These are phyloP conservation scores for Phyllosticta paracitricarpa DNA, from an alignment of 2,329 filamentous ascomycete species.

Conservation along the genomic window DNA sequence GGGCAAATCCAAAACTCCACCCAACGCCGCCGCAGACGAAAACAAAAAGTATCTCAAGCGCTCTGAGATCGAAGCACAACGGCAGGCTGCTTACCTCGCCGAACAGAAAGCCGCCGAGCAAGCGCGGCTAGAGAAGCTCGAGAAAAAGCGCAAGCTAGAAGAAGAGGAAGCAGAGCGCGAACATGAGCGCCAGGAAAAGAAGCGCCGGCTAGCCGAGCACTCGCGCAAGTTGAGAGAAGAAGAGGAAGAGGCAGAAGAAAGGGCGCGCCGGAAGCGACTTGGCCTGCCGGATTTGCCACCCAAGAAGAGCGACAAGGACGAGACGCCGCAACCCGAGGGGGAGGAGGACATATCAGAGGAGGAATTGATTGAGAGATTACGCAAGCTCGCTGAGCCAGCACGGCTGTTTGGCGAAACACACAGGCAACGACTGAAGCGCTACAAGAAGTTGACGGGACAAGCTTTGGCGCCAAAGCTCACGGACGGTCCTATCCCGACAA, in stretches of 20 bases:
- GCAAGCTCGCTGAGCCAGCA: conserved; percentile 62
- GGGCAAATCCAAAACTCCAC: conserved; percentile 46
- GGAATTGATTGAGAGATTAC: conserved; percentile 57
- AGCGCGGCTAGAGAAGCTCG: conserved; percentile 58
- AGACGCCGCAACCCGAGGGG: conserved; percentile 27
- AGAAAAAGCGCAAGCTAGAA: conserved; percentile 78
- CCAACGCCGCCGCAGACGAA: conserved; percentile 19
- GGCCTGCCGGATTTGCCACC: conserved; percentile 65
- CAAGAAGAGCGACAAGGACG: conserved; percentile 36
- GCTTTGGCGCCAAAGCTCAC: conserved; percentile 42
- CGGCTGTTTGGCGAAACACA: conserved; percentile 75
- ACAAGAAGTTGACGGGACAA: conserved; percentile 49
- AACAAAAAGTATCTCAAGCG: conserved; percentile 69
- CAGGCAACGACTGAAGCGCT: conserved; percentile 57
- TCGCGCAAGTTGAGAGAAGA: conserved; percentile 59
- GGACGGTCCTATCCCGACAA: conserved; percentile 78
- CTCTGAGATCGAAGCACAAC: conserved; percentile 74
- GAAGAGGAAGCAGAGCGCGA: conserved; percentile 69
- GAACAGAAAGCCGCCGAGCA: conserved; percentile 68
- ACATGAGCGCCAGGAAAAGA: conserved; percentile 69
- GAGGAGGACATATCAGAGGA: conserved; percentile 60
- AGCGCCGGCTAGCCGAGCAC: conserved; percentile 69
- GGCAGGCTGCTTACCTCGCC: conserved; percentile 67
- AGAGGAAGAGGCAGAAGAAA: conserved; percentile 63
- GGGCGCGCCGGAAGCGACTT: conserved; percentile 60